Evolutionary conservation across 495 filamentous ascomycete species (phyloP).

Genomic region (Lichina pygmaea): DNA sequence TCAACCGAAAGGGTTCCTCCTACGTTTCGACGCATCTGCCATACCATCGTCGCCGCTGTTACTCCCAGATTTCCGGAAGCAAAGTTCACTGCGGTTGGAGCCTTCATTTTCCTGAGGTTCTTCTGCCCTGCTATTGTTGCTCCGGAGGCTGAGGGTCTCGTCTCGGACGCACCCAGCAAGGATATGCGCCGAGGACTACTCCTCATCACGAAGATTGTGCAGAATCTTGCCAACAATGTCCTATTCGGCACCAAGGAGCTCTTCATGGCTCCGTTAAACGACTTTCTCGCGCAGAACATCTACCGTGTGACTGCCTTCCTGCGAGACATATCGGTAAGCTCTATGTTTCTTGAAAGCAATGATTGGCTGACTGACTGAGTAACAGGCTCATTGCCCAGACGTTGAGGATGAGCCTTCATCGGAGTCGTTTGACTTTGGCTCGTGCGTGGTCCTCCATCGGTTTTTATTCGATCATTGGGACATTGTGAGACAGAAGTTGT

Average conservation of each 20-base stretch:
- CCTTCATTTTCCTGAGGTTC: slow-evolving; percentile 42
- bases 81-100: slow-evolving; percentile 43
- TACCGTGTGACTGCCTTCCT: slow-evolving; percentile 34
- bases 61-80: slow-evolving; percentile 31
- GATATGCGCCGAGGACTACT: slow-evolving; percentile 37
- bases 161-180: slow-evolving; percentile 26
- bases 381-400: not conserved
- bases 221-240: slow-evolving; percentile 42
- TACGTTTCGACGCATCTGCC: slow-evolving; percentile 36
- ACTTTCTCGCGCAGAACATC: slow-evolving; percentile 35
- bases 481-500: slow-evolving; percentile 31
- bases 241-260: slow-evolving; percentile 43
- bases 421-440: slow-evolving; percentile 40
- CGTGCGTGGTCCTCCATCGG: slow-evolving; percentile 33
- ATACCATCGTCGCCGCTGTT: slow-evolving; percentile 29
- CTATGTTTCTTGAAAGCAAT: not conserved
- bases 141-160: slow-evolving; percentile 35
- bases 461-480: slow-evolving; percentile 46
- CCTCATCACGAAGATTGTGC: slow-evolving; percentile 39
- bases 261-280: slow-evolving; percentile 39
- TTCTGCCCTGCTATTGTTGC: slow-evolving; percentile 44
- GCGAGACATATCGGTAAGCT: slow-evolving; percentile 28
- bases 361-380: not conserved
- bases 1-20: slow-evolving; percentile 29
- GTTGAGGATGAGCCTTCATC: not conserved